These are phyloP conservation scores for Chaetoceros tenuissimus DNA, from an alignment of 108 stramenopile species.

Conservation along the genomic window DNA sequence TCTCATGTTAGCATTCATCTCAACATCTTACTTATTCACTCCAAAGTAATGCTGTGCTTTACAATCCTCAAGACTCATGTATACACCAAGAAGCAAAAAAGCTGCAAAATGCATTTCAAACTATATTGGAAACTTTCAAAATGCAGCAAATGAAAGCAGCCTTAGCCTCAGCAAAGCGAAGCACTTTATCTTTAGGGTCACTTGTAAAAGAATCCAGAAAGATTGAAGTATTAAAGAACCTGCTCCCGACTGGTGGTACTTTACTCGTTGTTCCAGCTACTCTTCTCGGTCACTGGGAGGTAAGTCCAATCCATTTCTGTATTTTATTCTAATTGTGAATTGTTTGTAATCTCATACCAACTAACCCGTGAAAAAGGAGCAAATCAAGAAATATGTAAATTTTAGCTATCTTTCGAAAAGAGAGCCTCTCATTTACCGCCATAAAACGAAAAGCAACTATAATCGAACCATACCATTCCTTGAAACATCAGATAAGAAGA, in stretches of 20 bases:
- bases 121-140: constrained; percentile 36
- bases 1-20: too few species aligned
- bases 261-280: constrained; percentile 70
- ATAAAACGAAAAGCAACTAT: constrained; percentile 15
- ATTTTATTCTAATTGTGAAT: too few species aligned
- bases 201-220: constrained; percentile 28
- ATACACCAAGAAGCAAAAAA: constrained; percentile 56
- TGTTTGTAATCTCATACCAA: too few species aligned
- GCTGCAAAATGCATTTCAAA: constrained; percentile 34
- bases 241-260: constrained; percentile 41
- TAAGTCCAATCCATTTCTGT: too few species aligned
- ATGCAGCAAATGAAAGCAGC: constrained; percentile 31
- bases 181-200: constrained; percentile 48
- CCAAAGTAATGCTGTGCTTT: constrained; percentile 64
- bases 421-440: constrained; percentile 30
- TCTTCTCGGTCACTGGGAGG: constrained; percentile 70
- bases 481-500: neutral
- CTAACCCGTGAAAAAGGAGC: too few species aligned
- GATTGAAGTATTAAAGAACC: constrained; percentile 24
- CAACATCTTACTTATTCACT: too few species aligned
- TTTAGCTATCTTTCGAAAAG: constrained; percentile 27
- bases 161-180: constrained; percentile 17
- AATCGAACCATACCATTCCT: constrained; percentile 19
- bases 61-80: constrained; percentile 57
- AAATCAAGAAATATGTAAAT: constrained; percentile 53